phyloP scores from a whole-genome alignment of 1,284 basidiomycete genomes.

The Bondarzewia mesenterica region DNA sequence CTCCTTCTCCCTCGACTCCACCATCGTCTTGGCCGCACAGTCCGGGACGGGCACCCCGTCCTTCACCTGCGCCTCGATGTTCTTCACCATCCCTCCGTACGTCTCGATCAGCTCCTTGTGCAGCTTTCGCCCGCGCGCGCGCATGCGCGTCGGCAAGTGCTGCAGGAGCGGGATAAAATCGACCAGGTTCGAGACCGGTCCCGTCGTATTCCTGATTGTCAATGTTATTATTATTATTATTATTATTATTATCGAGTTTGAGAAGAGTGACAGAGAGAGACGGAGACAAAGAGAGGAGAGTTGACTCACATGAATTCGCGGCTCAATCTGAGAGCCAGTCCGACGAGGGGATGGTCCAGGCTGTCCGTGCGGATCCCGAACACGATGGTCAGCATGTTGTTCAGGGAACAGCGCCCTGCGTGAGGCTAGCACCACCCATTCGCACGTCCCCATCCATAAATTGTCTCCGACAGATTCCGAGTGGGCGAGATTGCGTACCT shows the following conservation, averaged over 20 bases:
- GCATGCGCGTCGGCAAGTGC: conserved; percentile 25
- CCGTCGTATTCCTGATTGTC: conserved; percentile 9
- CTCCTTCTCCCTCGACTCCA: conserved; percentile 26
- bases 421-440: conserved; percentile 11
- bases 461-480: not conserved
- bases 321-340: conserved; percentile 21
- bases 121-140: conserved; percentile 24
- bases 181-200: conserved; percentile 30
- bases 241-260: too few relatives aligned
- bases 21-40: conserved; percentile 28
- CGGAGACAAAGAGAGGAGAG: not conserved
- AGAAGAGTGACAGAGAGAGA: too few relatives aligned
- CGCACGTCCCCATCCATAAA: too few relatives aligned
- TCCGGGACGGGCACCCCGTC: conserved; percentile 20
- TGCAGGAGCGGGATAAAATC: conserved; percentile 32
- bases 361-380: conserved; percentile 28
- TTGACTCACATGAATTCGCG: conserved; percentile 30
- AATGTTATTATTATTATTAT: conserved; percentile 11
- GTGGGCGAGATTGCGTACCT: not conserved
- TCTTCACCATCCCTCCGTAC: conserved; percentile 17
- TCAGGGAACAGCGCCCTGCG: conserved; percentile 24
- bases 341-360: conserved; percentile 25
- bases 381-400: conserved; percentile 31
- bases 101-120: conserved; percentile 25
- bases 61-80: conserved; percentile 15